Conservation (phyloP, 352 stramenopile genomes). For the Phytophthora quininea region DNA sequence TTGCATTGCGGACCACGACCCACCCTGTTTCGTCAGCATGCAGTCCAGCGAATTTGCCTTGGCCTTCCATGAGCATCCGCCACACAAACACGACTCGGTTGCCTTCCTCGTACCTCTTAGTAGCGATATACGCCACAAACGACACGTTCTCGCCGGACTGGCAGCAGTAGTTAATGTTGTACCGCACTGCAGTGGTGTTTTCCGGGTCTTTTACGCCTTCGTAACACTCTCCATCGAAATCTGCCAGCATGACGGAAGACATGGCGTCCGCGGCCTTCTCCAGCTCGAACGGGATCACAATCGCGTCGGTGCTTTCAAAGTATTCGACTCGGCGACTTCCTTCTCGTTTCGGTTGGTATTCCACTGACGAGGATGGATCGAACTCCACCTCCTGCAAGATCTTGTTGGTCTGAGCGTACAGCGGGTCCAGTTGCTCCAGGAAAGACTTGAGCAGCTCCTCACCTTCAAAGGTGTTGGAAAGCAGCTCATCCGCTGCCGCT, state of each 20-base stretch:
- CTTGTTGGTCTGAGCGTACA: constrained; percentile 23
- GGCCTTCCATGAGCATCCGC: constrained; percentile 40
- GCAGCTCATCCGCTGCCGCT: no score
- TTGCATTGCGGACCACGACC: constrained; percentile 13
- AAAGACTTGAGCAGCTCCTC: constrained; percentile 18
- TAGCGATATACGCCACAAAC: constrained; percentile 9
- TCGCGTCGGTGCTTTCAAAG: constrained; percentile 10
- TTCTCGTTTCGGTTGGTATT: neutral
- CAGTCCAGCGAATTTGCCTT: constrained; percentile 30
- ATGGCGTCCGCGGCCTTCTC: constrained; percentile 17
- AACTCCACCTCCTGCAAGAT: constrained; percentile 10
- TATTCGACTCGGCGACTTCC: constrained; percentile 6
- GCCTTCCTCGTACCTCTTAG: constrained; percentile 37
- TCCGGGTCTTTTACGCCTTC: constrained; percentile 8
- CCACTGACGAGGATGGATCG: neutral
- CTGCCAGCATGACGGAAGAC: constrained; percentile 20
- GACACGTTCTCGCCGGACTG: constrained; percentile 5
- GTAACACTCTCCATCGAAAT: constrained; percentile 10
- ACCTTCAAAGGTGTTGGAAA: neutral
- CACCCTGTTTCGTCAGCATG: constrained; percentile 59
- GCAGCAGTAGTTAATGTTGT: constrained; percentile 14
- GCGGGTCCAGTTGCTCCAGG: constrained; percentile 12
- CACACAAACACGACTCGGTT: constrained; percentile 58
- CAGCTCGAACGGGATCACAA: constrained; percentile 18
- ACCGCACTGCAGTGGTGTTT: constrained; percentile 34